Conservation (phyloP, 306 rosid species). For the Vicia faba region DNA sequence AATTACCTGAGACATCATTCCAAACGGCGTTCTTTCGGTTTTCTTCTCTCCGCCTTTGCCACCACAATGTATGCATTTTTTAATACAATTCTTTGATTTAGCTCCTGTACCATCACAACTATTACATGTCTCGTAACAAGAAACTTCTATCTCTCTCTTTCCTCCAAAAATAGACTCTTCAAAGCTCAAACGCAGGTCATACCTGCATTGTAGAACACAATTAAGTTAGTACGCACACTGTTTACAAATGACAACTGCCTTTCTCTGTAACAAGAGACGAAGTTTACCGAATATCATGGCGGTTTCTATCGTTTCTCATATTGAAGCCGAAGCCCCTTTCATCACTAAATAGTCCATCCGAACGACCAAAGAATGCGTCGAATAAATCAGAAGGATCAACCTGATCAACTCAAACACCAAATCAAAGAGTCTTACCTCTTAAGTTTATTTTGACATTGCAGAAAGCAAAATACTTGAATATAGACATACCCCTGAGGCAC, state of each 20-base stretch:
- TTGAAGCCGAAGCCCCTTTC: conserved; percentile 71
- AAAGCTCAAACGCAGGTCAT: conserved; percentile 79
- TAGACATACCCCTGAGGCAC: conserved; percentile 75
- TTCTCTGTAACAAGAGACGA: conserved; percentile 26
- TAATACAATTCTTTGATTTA: conserved; percentile 63
- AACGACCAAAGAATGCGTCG: conserved; percentile 73
- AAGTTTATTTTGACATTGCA: conserved; percentile 30
- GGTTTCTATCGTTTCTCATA: conserved; percentile 55
- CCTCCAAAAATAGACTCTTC: conserved; percentile 92
- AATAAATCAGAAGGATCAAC: conserved; percentile 81
- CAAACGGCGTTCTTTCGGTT: conserved; percentile 88
- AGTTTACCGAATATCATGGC: conserved; percentile 68
- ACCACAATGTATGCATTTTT: conserved; percentile 71
- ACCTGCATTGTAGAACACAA: conserved; percentile 48
- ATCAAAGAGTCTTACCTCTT: conserved; percentile 16
- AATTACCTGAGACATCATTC: conserved; percentile 83
- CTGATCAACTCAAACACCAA: conserved; percentile 47
- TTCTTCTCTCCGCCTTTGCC: conserved; percentile 84
- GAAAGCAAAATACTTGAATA: conserved; percentile 19
- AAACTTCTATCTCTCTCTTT: conserved; percentile 66
- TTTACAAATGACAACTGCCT: neutral
- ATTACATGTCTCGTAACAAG: conserved; percentile 67
- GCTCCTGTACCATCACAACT: conserved; percentile 87
- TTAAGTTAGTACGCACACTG: conserved; percentile 7
- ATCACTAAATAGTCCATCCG: conserved; percentile 70